Evolutionary conservation across 495 filamentous ascomycete genomes (phyloP), one percentile per base, ranked within the genome.

Genomic region (Apiosordaria backusii): DNA sequence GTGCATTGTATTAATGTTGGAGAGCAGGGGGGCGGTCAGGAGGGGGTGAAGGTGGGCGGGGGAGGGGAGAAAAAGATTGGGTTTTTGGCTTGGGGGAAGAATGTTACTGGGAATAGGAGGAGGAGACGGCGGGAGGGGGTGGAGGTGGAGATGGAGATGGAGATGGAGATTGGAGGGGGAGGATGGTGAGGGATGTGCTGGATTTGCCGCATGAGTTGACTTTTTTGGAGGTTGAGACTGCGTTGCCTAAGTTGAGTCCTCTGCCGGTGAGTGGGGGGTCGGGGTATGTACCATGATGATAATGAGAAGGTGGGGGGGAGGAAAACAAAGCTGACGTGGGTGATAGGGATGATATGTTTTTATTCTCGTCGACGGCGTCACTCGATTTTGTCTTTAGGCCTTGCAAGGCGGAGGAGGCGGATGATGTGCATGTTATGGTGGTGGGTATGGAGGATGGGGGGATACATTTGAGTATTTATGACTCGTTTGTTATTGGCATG

Each of bases 381-480:
- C 77, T 93, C 21, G 90, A 93, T 76, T 83, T 85, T 16, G 80
- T 92, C 18, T 89, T 93, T 66, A 86, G 87, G 57, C 83, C 88
- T 2, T 80, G 84, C 26, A 77, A 81, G 53, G 82, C 84, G 57
- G 84, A 84, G 55, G 87, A 88, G 29, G 85, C 86, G 66, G 84
- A 93, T 65, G 81, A 85, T 3, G 89, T 97, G 10, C 91, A 97
- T 78, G 88, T 96, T 16, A 85, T 99, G 65, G 78, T 96, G 4
- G 84, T 91, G 2, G 92, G 89, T 3, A 90, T 88, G n/a, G 82
- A 86, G 64, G 87, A 92, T 71, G 92, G 93, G 27, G 85, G 80
- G n/a, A 83, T 96, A 35, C 88, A 93, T 68, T 77, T 97, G 27
- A 90, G 89, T 64, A 92, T 97, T 61, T 97, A 96, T 75, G 91